Percentiles rank a stretch among this genome's conserved stretches.
phyloP scores from a whole-genome alignment of 129 eudicot genomes.

The Daucus carota region DNA sequence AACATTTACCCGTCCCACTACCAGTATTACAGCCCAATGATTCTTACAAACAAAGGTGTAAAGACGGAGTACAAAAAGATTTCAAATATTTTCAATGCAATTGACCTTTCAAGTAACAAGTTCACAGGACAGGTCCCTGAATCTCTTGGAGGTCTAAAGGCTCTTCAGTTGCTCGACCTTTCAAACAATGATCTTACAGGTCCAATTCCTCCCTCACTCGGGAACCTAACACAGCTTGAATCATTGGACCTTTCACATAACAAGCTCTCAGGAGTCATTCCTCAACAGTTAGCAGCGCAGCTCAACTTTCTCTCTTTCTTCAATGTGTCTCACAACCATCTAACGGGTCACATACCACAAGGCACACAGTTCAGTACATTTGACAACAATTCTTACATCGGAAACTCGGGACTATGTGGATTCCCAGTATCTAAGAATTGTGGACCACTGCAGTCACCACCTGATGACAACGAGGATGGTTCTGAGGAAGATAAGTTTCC shows the following conservation, averaged over 20 bases:
- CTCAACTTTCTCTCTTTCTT: conserved; percentile 16
- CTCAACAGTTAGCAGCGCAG: conserved; percentile 6
- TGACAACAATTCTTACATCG: conserved; percentile 13
- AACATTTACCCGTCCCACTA: too few relatives aligned
- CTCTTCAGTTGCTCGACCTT: conserved; percentile 19
- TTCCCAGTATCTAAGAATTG: conserved; percentile 15
- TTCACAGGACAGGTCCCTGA: conserved; percentile 18
- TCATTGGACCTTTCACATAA: conserved; percentile 23
- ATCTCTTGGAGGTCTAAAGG: conserved; percentile 9
- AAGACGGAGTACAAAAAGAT: neutral
- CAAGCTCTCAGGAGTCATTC: conserved; percentile 24
- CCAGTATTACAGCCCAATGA: neutral
- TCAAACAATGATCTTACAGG: conserved; percentile 26
- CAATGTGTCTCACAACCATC: conserved; percentile 21
- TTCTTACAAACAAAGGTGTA: conserved; percentile 16
- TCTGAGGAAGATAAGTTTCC: conserved; percentile 6
- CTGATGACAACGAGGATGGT: neutral
- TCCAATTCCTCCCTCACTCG: conserved; percentile 17
- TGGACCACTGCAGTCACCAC: neutral
- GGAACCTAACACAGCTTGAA: conserved; percentile 15
- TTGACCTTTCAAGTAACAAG: conserved; percentile 16
- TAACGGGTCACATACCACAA: conserved; percentile 23
- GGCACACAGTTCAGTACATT: conserved; percentile 24
- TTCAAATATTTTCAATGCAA: neutral
- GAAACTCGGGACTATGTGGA: conserved; percentile 22